These are phyloP conservation scores for Auriscalpium microsporum DNA, from an alignment of 768 basidiomycete genomes.

Conservation along the genomic window DNA sequence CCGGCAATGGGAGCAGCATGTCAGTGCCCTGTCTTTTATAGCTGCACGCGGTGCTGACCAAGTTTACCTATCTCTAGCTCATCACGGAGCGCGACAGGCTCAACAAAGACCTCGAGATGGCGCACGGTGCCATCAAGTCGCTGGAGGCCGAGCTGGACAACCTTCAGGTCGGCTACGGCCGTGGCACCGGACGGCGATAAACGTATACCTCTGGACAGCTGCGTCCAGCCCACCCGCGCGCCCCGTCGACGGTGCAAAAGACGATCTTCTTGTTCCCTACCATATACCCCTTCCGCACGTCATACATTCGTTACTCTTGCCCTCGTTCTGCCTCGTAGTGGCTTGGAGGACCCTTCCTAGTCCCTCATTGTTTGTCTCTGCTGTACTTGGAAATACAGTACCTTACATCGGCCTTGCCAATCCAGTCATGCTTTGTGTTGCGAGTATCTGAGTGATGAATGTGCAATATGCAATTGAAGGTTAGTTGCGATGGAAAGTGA, in stretches of 20 bases:
- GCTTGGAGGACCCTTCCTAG: neutral
- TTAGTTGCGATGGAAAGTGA: too few species aligned
- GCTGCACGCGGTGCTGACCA: constrained; percentile 10
- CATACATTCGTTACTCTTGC: neutral
- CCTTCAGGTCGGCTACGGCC: constrained; percentile 78
- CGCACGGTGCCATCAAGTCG: constrained; percentile 85
- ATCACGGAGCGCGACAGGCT: constrained; percentile 97
- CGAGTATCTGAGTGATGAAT: neutral
- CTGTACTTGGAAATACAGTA: neutral
- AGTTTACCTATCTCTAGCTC: constrained; percentile 45
- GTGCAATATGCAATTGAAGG: too few species aligned
- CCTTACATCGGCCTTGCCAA: neutral
- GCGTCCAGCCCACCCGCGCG: neutral
- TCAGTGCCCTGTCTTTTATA: constrained; percentile 31
- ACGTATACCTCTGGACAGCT: neutral
- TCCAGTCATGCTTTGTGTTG: neutral
- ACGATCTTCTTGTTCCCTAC: neutral
- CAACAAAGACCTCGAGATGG: constrained; percentile 96
- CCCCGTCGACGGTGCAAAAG: neutral
- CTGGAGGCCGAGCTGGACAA: constrained; percentile 88
- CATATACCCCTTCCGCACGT: neutral
- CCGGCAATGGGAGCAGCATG: constrained; percentile 99
- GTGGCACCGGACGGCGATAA: constrained; percentile 60
- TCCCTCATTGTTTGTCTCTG: neutral
- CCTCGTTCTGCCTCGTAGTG: neutral